Base-by-base conservation (phyloP, 345 rosid genomes). In the Toxicodendron radicans region DNA sequence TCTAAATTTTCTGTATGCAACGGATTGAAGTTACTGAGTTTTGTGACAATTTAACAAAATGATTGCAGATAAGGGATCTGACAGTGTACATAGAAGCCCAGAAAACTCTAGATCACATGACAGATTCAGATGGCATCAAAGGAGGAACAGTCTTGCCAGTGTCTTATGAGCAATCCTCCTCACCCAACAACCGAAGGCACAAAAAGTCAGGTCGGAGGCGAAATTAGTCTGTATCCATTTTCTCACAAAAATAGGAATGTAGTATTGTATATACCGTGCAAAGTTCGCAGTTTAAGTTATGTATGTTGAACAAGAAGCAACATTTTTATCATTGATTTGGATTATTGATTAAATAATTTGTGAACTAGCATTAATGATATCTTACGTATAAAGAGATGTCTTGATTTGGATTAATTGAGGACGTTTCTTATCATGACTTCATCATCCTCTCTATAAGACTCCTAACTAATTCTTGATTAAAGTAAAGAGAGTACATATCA, bases 31-130 rank as follows among this genome's bases (percentile, higher is more conserved):
- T 52, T 17, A n/a, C n/a, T n/a, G n/a, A n/a, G 9, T 57, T 38
- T 73, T 63, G 60, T 41, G 30, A 49, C 30, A 73, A 32, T 70
- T 56, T 53, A 5, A 51, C 41, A 59, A 52, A 27, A 58, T 58
- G n/a, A 23, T 75, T 33, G 56, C 90, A 95, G 99, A 85, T 93
- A 61, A 84, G 98, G 73, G 98, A 95, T 77, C 84, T 95, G 57
- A 93, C 73, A 7, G 84, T 91, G 20, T 89, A 87, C 73, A 71
- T 91, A 0, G 90, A 86, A 88, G 95, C 96, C 54, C 93, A 95
- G 81, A 91, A 90, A 77, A 91, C 91, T 0, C 78, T 93, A 2
- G 51, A 53, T 71, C 80, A 84, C 66, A 84, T 88, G 88, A 73
- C 79, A n/a, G 91, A 78, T 77, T 52, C 87, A 7, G 88, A 88